Evolutionary conservation across 2,329 filamentous ascomycete species (phyloP).

Genomic region (Ophiocordyceps camponoti-leonardi): DNA sequence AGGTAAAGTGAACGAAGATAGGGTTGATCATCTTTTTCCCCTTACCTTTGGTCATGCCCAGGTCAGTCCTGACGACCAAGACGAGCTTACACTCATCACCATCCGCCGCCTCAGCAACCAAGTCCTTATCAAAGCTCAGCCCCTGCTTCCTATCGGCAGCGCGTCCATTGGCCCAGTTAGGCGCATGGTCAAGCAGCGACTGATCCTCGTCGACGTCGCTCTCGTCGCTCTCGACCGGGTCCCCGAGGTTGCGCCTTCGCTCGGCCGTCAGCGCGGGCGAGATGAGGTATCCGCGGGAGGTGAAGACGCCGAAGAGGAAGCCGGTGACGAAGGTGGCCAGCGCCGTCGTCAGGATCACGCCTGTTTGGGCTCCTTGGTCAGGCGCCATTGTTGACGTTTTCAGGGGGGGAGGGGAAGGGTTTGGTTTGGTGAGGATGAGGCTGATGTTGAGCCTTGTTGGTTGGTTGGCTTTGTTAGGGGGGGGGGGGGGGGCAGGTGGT

Average conservation of each 20-base stretch:
- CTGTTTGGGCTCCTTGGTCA: conserved; percentile 26
- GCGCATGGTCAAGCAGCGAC: conserved; percentile 43
- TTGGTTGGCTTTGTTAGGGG: background rate
- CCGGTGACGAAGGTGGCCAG: conserved; percentile 59
- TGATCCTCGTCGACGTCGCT: conserved; percentile 48
- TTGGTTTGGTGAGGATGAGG: background rate
- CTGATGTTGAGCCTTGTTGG: conserved; percentile 3
- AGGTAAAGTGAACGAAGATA: too few species aligned
- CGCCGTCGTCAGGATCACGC: conserved; percentile 54
- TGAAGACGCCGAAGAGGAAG: conserved; percentile 68
- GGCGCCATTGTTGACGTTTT: conserved; percentile 3
- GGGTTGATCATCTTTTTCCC: conserved; percentile 5
- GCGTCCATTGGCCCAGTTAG: conserved; percentile 46
- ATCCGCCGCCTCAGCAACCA: background rate
- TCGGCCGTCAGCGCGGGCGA: conserved; percentile 37
- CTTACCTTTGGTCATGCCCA: conserved; percentile 91
- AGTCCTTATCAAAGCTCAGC: conserved; percentile 17
- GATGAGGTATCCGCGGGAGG: conserved; percentile 41
- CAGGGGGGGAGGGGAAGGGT: too few species aligned
- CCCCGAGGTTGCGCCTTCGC: conserved; percentile 35
- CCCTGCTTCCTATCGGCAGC: conserved; percentile 43
- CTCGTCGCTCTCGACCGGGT: conserved; percentile 52
- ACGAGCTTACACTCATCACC: conserved; percentile 86
- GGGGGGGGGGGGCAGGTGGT: too few species aligned
- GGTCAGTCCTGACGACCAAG: conserved; percentile 77